Conservation (phyloP, 768 basidiomycete genomes). For the Amanita thiersii region DNA sequence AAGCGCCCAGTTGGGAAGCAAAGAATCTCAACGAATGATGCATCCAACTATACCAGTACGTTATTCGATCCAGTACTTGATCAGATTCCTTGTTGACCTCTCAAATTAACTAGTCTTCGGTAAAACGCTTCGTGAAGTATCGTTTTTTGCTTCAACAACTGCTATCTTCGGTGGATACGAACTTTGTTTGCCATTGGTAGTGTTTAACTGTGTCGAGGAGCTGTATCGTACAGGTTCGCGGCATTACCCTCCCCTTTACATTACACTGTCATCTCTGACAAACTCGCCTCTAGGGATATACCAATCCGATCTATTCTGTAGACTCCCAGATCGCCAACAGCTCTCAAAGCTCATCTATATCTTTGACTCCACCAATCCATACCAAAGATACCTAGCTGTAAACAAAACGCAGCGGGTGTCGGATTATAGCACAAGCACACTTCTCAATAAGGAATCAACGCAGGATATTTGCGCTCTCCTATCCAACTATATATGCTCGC, state of each 20-base stretch:
- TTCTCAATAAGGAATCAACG: slow-evolving; percentile 27
- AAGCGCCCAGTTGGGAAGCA: slow-evolving; percentile 11
- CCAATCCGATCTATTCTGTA: slow-evolving; percentile 23
- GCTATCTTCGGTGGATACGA: slow-evolving; percentile 26
- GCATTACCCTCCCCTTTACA: background rate
- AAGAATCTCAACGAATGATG: slow-evolving; percentile 2
- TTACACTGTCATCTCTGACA: slow-evolving; percentile 7
- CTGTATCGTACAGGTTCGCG: slow-evolving; percentile 28
- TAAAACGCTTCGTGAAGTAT: slow-evolving; percentile 24
- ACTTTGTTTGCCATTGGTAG: slow-evolving; percentile 30
- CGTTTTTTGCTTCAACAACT: slow-evolving; percentile 24
- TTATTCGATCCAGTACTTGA: background rate
- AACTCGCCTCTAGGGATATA: slow-evolving; percentile 20
- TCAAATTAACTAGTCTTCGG: slow-evolving; percentile 24
- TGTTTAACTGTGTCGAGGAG: slow-evolving; percentile 33
- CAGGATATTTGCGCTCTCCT: slow-evolving; percentile 33
- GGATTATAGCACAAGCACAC: slow-evolving; percentile 20
- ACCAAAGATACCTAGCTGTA: slow-evolving; percentile 11
- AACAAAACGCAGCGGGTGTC: background rate
- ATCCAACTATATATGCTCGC: slow-evolving; percentile 28
- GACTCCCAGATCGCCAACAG: slow-evolving; percentile 25
- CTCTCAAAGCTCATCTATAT: slow-evolving; percentile 27
- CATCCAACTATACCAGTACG: slow-evolving; percentile 11
- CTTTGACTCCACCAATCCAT: slow-evolving; percentile 23
- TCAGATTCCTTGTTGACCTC: background rate